These are phyloP conservation scores for Xerocomus spinulosus DNA, from an alignment of 768 basidiomycete species.

Conservation along the genomic window DNA sequence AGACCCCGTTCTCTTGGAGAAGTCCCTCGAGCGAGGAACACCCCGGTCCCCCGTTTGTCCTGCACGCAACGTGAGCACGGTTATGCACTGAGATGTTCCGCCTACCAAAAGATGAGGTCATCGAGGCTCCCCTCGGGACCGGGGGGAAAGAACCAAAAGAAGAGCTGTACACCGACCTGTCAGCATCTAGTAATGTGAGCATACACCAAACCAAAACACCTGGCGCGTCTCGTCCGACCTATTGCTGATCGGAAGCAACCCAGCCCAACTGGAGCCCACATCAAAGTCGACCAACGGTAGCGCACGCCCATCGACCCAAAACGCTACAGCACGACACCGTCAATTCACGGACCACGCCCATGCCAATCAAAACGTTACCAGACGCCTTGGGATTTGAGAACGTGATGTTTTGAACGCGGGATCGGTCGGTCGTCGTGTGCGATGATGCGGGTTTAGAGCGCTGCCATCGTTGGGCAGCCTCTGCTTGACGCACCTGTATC, in stretches of 20 bases:
- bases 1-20: constrained; percentile 70
- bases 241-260: constrained; percentile 65
- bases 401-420: constrained; percentile 58
- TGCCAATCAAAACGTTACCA: constrained; percentile 31
- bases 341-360: too few relatives aligned
- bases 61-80: constrained; percentile 23
- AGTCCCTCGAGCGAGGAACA: constrained; percentile 71
- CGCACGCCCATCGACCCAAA: constrained; percentile 60
- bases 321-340: constrained; percentile 42
- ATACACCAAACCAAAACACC: constrained; percentile 31
- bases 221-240: constrained; percentile 60
- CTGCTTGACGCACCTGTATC: background rate
- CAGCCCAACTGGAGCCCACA: constrained; percentile 72
- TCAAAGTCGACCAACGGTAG: constrained; percentile 72
- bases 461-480: constrained; percentile 33
- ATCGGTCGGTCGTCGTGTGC: constrained; percentile 1
- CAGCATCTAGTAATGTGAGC: background rate
- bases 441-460: constrained; percentile 1
- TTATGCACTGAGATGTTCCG: background rate
- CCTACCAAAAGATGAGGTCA: constrained; percentile 70
- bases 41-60: constrained; percentile 78
- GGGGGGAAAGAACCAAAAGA: constrained; percentile 84
- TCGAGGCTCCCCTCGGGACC: constrained; percentile 67
- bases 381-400: constrained; percentile 65
- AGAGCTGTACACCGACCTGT: constrained; percentile 43